A percentile compares a stretch with the other conserved stretches of the same genome.
Conservation (phyloP, 1,284 basidiomycete species). For the Ceratobasidium sp. region DNA sequence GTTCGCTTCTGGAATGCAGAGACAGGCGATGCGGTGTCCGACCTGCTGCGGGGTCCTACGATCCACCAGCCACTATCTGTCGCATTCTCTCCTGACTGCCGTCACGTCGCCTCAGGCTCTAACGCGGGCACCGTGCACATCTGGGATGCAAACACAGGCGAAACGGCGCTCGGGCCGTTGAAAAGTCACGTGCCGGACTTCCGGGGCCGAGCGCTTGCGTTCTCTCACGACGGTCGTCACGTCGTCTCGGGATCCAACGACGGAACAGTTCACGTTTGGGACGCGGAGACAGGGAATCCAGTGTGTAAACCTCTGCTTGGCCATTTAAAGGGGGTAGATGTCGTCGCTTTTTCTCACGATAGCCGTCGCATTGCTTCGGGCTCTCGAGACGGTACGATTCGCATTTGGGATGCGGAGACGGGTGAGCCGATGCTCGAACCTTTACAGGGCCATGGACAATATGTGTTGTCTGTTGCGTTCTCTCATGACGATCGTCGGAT, state of each 20-base stretch:
- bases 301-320: not conserved
- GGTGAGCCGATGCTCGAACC: not conserved
- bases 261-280: too few relatives aligned
- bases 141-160: constrained; percentile 21
- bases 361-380: constrained; percentile 21
- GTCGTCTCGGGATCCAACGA: too few relatives aligned
- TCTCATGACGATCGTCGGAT: too few relatives aligned
- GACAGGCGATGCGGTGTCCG: not conserved
- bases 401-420: constrained; percentile 18
- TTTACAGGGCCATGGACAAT: not conserved
- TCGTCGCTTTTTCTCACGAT: too few relatives aligned
- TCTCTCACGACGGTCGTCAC: not conserved
- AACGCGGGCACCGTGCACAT: constrained; percentile 17
- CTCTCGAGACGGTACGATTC: constrained; percentile 31
- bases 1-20: constrained; percentile 33
- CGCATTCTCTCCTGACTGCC: constrained; percentile 37
- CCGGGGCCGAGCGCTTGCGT: not conserved
- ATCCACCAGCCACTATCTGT: not conserved
- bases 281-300: constrained; percentile 1
- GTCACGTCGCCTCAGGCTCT: constrained; percentile 33
- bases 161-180: not conserved
- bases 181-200: not conserved
- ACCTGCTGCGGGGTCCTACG: constrained; percentile 29
- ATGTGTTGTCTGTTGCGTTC: constrained; percentile 42
- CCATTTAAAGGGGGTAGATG: not conserved